Conservation (phyloP, 2,329 filamentous ascomycete species). For the Dothiorella sarmentorum region DNA sequence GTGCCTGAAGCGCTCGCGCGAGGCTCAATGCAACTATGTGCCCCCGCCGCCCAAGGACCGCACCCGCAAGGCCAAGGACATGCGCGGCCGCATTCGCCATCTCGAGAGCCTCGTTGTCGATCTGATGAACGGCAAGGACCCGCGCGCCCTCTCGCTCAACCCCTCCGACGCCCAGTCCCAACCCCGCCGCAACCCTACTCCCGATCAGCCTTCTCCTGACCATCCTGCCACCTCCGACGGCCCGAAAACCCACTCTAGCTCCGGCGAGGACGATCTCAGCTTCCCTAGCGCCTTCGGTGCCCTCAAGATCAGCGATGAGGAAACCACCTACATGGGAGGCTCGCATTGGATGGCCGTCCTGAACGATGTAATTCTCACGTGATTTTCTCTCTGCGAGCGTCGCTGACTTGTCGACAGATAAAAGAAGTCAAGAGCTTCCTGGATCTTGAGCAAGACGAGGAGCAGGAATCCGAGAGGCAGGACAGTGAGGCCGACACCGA, state of each 20-base stretch:
- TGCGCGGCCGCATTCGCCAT: slow-evolving; percentile 37
- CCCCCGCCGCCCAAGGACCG: slow-evolving; percentile 25
- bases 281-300: slow-evolving; percentile 13
- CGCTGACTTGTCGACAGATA: slow-evolving; percentile 20
- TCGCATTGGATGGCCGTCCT: slow-evolving; percentile 37
- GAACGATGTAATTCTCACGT: slow-evolving; percentile 24
- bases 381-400: background rate
- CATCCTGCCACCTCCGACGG: slow-evolving; percentile 4
- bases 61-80: slow-evolving; percentile 28
- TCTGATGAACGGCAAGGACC: slow-evolving; percentile 30
- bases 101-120: slow-evolving; percentile 36
- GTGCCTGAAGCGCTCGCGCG: slow-evolving; percentile 34
- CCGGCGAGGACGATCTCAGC: slow-evolving; percentile 14
- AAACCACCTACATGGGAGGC: slow-evolving; percentile 24
- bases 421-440: slow-evolving; percentile 28
- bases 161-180: background rate
- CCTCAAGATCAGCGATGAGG: slow-evolving; percentile 19
- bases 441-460: slow-evolving; percentile 20
- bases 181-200: slow-evolving; percentile 11
- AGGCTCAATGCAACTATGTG: slow-evolving; percentile 27
- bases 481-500: slow-evolving; percentile 1
- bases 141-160: slow-evolving; percentile 13
- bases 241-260: slow-evolving; percentile 15
- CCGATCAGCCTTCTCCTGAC: slow-evolving; percentile 14
- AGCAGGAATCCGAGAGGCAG: slow-evolving; percentile 20